Base-by-base conservation (phyloP, 2,329 filamentous ascomycete genomes). In the Sclerotinia spermophila region DNA sequence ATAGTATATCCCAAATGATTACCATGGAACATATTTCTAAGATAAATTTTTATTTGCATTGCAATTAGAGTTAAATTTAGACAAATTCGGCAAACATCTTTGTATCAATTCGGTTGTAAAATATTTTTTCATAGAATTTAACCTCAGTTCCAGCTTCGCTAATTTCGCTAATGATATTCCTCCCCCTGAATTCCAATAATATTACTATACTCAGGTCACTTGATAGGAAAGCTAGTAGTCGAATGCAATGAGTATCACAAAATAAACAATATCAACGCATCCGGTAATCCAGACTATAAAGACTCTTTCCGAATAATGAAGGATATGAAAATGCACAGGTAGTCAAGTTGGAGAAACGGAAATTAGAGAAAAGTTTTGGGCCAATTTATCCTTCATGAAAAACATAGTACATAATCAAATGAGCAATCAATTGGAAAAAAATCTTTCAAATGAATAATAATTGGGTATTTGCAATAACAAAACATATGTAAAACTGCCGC, bases 381-480 rank as follows among this genome's bases (percentile, higher is more conserved):
- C n/a, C n/a, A n/a, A n/a, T n/a, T n/a, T n/a, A n/a, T n/a, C n/a
- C n/a, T n/a, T n/a, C n/a, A 27, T 53, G 27, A 0, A 53, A n/a
- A 13, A 53, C 2, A 53, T 30, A 24, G 15, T 8, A 17, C n/a
- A 27, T 30, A 53, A 27, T 53, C 24, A 27, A 30, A 3, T 17
- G n/a, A 53, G 5, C 48, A 17, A 27, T 53, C n/a, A 53, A 53
- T 27, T 0, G 6, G n/a, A 27, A 27, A n/a, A 53, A 15, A 30
- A 27, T 53, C 0, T 53, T 11, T 7, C n/a, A 2, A 53, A n/a
- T 53, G n/a, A 53, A 53, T 53, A 30, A 40, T 5, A 40, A 42
- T 10, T 40, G 62, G 62, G 62, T 66, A 66, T 53, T 40, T 66
- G n/a, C 45, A 53, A 3, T 40, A 21, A 33, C 30, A 66, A 51